Evolutionary conservation across 495 filamentous ascomycete species (phyloP), one percentile per base, ranked within the genome.

Genomic region (Glutinoglossum americanum): DNA sequence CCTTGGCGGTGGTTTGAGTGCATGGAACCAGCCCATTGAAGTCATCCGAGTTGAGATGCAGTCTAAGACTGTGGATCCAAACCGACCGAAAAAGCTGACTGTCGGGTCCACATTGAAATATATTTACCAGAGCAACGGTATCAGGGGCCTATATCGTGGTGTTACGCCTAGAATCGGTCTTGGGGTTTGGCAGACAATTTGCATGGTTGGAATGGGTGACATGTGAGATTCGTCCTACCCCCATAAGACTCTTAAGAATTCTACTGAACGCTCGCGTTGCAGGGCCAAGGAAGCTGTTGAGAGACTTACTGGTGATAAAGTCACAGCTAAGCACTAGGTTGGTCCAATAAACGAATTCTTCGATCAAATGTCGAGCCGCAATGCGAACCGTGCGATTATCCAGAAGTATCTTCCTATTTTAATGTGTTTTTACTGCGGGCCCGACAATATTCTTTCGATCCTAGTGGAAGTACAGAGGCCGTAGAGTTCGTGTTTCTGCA

Each of bases 1-100:
- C 63, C 64, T 98, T 19, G 92, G 92, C 68, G 92, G 92, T 76
- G 92, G 92, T 64, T 72, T 98, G 57, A 87, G 81, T 59, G 92
- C 92, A 60, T 98, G 92, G 92, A 98, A 98, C 72, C 92, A 98
- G 77, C 92, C 92, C 27, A 98, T 98, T 72, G 92, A 98, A 79
- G 92, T 98, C 67, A 94, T 98, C 69, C 86, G 92, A 63, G 92
- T 98, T 59, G 92, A 98, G 78, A 97, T 98, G 93, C 92, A 98
- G 79, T 90, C 84, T 75, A 97, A 94, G 81, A 96, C 85, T 60
- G 85, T 81, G 58, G 92, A 98, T 65, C 89, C 92, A 56, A 97
- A 97, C 73, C 85, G 92, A 27, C 92, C 92, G 56, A 93, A 93
- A 80, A 98, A 98, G 71, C 78, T 98, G 80, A 97, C 89, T 58